These are phyloP conservation scores for Colletotrichum cereale DNA, from an alignment of 2,329 filamentous ascomycete genomes.

Conservation along the genomic window DNA sequence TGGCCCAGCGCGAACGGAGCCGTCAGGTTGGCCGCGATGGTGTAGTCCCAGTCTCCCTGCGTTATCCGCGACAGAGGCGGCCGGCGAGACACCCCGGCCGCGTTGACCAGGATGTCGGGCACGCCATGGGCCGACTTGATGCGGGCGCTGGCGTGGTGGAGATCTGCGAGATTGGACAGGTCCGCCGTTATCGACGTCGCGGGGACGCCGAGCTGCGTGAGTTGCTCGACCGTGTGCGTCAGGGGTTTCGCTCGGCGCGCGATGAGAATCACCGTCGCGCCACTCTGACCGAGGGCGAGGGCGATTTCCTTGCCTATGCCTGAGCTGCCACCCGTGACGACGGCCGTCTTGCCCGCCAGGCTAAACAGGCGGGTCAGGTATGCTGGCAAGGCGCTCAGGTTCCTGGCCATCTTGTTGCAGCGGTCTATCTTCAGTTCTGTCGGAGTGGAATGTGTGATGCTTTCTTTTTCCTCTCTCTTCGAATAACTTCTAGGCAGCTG, in stretches of 20 bases:
- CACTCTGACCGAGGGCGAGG: conserved; percentile 46
- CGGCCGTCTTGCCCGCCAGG: conserved; percentile 47
- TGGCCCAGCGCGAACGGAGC: conserved; percentile 50
- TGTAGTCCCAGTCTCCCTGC: conserved; percentile 47
- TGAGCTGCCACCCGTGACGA: conserved; percentile 51
- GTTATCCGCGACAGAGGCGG: conserved; percentile 48
- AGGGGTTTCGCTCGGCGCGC: conserved; percentile 46
- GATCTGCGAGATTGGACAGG: conserved; percentile 41
- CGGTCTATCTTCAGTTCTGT: background rate
- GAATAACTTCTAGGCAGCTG: background rate
- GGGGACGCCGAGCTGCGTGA: conserved; percentile 44
- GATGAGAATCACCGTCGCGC: conserved; percentile 48
- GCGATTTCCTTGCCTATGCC: conserved; percentile 52
- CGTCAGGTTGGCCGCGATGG: conserved; percentile 50
- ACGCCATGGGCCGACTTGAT: conserved; percentile 42
- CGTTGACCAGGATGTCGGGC: conserved; percentile 51
- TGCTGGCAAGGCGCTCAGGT: conserved; percentile 12
- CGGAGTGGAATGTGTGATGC: background rate
- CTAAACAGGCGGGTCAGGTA: conserved; percentile 49
- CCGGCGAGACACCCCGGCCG: conserved; percentile 48
- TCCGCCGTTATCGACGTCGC: conserved; percentile 43
- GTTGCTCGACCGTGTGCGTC: conserved; percentile 43
- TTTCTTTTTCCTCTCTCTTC: no score
- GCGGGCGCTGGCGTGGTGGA: conserved; percentile 41
- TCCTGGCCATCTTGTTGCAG: conserved; percentile 22